Evolutionary conservation across 768 basidiomycete genomes (phyloP).

Genomic region (Pilatotrama ljubarskyi): DNA sequence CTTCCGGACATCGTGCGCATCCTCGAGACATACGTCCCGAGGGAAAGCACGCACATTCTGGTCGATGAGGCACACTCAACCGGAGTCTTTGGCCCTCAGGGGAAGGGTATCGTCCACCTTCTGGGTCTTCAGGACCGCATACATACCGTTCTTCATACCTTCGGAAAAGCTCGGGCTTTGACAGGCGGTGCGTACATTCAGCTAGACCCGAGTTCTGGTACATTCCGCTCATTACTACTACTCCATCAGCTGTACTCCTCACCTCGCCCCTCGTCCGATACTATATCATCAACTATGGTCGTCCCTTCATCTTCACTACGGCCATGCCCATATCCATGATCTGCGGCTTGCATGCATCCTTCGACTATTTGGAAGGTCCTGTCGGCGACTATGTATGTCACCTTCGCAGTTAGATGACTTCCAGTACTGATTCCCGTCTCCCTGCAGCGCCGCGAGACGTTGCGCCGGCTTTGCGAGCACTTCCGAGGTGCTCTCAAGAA

Average conservation of each 20-base stretch:
- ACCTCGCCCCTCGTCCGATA: slow-evolving; percentile 10
- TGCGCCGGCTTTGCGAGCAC: slow-evolving; percentile 6
- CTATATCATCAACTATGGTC: slow-evolving; percentile 16
- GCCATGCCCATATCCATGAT: slow-evolving; percentile 16
- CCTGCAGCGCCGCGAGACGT: not conserved
- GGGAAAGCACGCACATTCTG: slow-evolving; percentile 43
- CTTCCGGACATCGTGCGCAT: slow-evolving; percentile 42
- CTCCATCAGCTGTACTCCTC: slow-evolving; percentile 13
- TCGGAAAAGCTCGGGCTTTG: slow-evolving; percentile 44
- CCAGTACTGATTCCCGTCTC: not conserved
- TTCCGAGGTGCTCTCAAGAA: slow-evolving; percentile 5
- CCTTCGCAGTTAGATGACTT: too few relatives aligned
- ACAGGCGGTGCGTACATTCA: slow-evolving; percentile 12
- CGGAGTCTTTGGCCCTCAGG: slow-evolving; percentile 49
- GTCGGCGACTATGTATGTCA: slow-evolving; percentile 13
- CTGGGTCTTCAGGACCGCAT: slow-evolving; percentile 46
- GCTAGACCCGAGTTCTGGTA: not conserved
- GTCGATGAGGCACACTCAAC: slow-evolving; percentile 63
- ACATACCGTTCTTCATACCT: slow-evolving; percentile 50
- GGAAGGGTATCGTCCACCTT: slow-evolving; percentile 45
- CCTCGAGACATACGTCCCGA: slow-evolving; percentile 39
- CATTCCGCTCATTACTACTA: not conserved
- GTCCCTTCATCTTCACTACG: slow-evolving; percentile 16
- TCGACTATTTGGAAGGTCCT: slow-evolving; percentile 15
- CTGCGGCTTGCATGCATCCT: slow-evolving; percentile 8